Base-by-base conservation (phyloP, 352 stramenopile genomes). In the Pythium grandisporangium region DNA sequence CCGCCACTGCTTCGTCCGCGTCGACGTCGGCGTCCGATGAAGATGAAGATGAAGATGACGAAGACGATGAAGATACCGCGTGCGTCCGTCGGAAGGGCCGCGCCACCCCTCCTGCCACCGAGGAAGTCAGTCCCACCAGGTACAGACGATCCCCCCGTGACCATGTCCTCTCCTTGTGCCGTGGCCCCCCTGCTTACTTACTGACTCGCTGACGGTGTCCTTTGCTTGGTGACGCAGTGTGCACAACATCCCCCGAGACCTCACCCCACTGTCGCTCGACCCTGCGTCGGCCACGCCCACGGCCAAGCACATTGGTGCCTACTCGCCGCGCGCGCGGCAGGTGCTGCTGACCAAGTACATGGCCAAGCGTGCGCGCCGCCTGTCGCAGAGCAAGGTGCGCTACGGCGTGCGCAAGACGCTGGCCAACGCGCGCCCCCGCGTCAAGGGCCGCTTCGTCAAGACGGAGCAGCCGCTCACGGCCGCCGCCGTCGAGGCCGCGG, bases 371-470 rank as follows among this genome's bases (percentile, higher is more conserved):
- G 68, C 63, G 19, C 75, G 76, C 42, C 68, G 77, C 24, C 52
- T 90, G 20, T 86, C 67, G 14, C 77, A 86, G 41, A 66, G 80
- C 51, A 87, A 63, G 38, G 73, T 90, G 38, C 73, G 73, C 55
- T 90, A 87, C 49, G 62, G 74, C 44, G 77, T 90, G 46, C 73
- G 73, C 37, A 90, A 90, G 42, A 85, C 77, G 37, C 64, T 87
- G 29, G 77, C 77, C 36, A 87, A 87, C 30, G 76, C 76, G 13
- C 73, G 76, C 4, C 73, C 77, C 21, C 69, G 77, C 8, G 73
- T 87, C 30, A 90, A 86, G 55, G 77, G 77, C 30, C 73, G 77
- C 17, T 90, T 90, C 54, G 73, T 87, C 45, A 90, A 90, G 68
- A 90, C 77, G 4, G 68, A 79, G 63, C 64, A 76, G 50, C 71